phyloP scores from a whole-genome alignment of 192 early-diverging fungal species.

The Umbelopsis sp. region DNA sequence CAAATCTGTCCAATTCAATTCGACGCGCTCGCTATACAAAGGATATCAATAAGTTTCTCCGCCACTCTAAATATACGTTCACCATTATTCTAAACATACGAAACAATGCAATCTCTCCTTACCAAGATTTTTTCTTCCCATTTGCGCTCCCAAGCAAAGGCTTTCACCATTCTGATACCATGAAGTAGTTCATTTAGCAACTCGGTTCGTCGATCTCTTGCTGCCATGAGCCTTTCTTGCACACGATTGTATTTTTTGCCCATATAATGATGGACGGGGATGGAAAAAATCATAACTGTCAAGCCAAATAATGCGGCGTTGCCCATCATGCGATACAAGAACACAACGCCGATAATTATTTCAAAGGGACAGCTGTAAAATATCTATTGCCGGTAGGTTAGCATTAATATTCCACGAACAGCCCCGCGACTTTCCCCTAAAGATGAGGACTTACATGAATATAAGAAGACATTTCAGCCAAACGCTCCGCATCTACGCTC shows the following conservation, averaged over 20 bases:
- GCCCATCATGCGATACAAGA: conserved; percentile 79
- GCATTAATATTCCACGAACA: neutral
- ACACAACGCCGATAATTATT: conserved; percentile 65
- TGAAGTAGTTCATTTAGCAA: conserved; percentile 75
- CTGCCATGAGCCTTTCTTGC: conserved; percentile 59
- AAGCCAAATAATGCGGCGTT: conserved; percentile 78
- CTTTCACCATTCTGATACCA: conserved; percentile 88
- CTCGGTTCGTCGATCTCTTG: conserved; percentile 75
- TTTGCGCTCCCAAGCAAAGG: conserved; percentile 77
- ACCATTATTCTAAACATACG: too few relatives aligned
- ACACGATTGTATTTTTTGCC: conserved; percentile 54
- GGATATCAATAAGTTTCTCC: neutral
- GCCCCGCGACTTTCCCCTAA: too few relatives aligned
- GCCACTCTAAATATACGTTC: neutral
- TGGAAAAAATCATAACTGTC: conserved; percentile 63
- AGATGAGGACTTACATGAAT: conserved; percentile 45
- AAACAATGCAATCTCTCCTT: conserved; percentile 43
- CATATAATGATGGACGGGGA: conserved; percentile 63
- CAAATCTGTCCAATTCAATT: conserved; percentile 37
- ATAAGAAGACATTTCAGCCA: conserved; percentile 61
- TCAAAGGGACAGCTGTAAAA: conserved; percentile 70
- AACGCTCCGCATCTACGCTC: conserved; percentile 70
- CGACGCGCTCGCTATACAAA: conserved; percentile 23
- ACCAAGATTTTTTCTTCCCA: conserved; percentile 72
- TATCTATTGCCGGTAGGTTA: conserved; percentile 16